Percentiles rank a stretch among this genome's conserved stretches.
These are phyloP conservation scores for Rhizoctonia solani DNA, from an alignment of 1,284 basidiomycete species.

Conservation along the genomic window DNA sequence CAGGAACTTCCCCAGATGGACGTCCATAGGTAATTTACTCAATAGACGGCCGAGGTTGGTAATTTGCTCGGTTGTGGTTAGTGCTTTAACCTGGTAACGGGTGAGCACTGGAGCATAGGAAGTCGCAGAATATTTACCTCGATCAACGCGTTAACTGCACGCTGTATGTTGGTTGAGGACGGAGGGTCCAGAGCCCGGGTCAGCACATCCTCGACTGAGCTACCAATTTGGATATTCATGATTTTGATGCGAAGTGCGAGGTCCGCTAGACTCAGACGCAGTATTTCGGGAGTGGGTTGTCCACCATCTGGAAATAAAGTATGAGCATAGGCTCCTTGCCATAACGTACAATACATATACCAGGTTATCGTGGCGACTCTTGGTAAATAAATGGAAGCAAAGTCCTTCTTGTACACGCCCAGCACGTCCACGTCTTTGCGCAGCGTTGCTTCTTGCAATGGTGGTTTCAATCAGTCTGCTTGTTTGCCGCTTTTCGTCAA, in stretches of 20 bases:
- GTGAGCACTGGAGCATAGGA: no score
- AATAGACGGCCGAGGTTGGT: slow-evolving; percentile 92
- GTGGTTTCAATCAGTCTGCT: slow-evolving; percentile 92
- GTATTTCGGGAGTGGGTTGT: slow-evolving; percentile 97
- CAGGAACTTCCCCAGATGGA: slow-evolving; percentile 95
- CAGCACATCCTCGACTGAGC: slow-evolving; percentile 88
- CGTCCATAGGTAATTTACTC: slow-evolving; percentile 93
- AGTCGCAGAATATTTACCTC: no score
- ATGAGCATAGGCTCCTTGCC: slow-evolving; percentile 41
- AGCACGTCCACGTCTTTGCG: slow-evolving; percentile 56
- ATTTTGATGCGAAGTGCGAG: slow-evolving; percentile 96
- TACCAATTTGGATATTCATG: slow-evolving; percentile 87
- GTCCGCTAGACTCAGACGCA: slow-evolving; percentile 91
- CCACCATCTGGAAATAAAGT: slow-evolving; percentile 66
- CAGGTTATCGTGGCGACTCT: slow-evolving; percentile 76
- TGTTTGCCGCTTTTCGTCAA: slow-evolving; percentile 97
- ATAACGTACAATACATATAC: slow-evolving; percentile 45
- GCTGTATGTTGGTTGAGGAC: slow-evolving; percentile 82
- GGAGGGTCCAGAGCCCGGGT: slow-evolving; percentile 91
- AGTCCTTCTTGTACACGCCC: slow-evolving; percentile 81
- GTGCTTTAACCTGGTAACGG: slow-evolving; percentile 83
- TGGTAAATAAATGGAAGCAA: slow-evolving; percentile 97
- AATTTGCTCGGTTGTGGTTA: slow-evolving; percentile 88
- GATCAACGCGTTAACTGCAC: slow-evolving; percentile 87
- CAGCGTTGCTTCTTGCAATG: slow-evolving; percentile 91